Evolutionary conservation across 768 basidiomycete genomes (phyloP).

Genomic region (Mycena albidolilacea): DNA sequence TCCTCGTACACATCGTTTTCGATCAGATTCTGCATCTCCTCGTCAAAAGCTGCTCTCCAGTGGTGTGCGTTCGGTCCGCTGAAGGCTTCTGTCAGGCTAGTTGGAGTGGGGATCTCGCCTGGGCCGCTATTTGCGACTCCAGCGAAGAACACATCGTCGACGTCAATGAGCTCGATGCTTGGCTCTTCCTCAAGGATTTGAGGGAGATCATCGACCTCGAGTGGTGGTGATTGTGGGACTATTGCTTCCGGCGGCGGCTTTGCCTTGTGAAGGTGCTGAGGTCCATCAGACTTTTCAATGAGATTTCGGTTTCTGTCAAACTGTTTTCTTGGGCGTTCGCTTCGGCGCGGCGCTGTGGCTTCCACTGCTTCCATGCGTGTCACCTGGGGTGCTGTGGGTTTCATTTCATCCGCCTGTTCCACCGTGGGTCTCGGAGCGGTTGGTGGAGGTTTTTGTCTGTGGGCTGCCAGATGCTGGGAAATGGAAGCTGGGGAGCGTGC

Average conservation of each 20-base stretch:
- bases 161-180: neutral
- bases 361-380: too few relatives aligned
- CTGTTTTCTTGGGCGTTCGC: neutral
- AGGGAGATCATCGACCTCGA: neutral
- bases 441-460: neutral
- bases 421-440: neutral
- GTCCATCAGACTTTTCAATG: neutral
- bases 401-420: too few relatives aligned
- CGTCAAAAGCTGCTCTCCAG: neutral
- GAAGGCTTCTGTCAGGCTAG: neutral
- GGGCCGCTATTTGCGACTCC: slow-evolving; percentile 4
- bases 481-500: neutral
- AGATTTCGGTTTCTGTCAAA: neutral
- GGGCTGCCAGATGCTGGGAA: neutral
- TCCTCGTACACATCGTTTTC: neutral
- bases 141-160: neutral
- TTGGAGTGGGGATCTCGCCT: neutral
- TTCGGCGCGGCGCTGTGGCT: neutral
- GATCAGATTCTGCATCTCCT: neutral
- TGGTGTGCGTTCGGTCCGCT: neutral
- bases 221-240: neutral
- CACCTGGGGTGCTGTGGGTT: too few relatives aligned
- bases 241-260: neutral
- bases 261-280: neutral
- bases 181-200: slow-evolving; percentile 1